phyloP scores from a whole-genome alignment of 2,329 filamentous ascomycete species.

The Diplodia corticola region DNA sequence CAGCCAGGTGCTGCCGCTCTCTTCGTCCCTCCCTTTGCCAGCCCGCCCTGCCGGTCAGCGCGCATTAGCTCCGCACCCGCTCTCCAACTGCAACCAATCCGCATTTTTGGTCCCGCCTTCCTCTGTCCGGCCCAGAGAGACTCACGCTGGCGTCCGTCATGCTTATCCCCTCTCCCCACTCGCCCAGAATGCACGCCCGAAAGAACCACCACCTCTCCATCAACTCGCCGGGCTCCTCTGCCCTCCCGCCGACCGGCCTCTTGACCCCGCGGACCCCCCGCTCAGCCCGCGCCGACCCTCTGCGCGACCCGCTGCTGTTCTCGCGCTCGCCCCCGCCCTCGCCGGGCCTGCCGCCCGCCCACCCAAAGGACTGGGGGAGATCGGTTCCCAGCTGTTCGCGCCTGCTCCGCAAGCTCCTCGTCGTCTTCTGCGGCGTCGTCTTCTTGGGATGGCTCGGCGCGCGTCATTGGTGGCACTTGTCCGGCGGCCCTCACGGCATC shows the following conservation, averaged over 20 bases:
- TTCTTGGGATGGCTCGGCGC: slow-evolving; percentile 36
- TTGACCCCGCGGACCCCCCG: slow-evolving; percentile 35
- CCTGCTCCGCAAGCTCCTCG: slow-evolving; percentile 57
- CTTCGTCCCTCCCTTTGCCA: slow-evolving; percentile 13
- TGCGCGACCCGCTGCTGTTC: slow-evolving; percentile 58
- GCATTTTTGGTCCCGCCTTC: slow-evolving; percentile 14
- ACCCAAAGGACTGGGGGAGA: slow-evolving; percentile 66
- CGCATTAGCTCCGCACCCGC: slow-evolving; percentile 13
- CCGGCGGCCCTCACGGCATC: not conserved
- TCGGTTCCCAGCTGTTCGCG: slow-evolving; percentile 52
- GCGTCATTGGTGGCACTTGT: slow-evolving; percentile 7
- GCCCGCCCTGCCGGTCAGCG: slow-evolving; percentile 1
- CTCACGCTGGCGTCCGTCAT: slow-evolving; percentile 7
- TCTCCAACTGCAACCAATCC: slow-evolving; percentile 5
- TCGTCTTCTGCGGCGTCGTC: slow-evolving; percentile 53
- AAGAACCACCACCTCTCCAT: slow-evolving; percentile 50
- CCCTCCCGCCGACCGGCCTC: slow-evolving; percentile 37
- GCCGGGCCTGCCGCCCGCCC: slow-evolving; percentile 67
- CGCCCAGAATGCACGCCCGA: slow-evolving; percentile 46
- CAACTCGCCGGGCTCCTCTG: slow-evolving; percentile 41
- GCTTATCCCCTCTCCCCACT: slow-evolving; percentile 19
- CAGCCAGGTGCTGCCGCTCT: not conserved
- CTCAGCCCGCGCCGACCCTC: slow-evolving; percentile 50
- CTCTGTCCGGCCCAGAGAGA: slow-evolving; percentile 27
- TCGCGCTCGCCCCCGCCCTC: slow-evolving; percentile 69